phyloP scores from a whole-genome alignment of 306 rosid genomes.

The Quercus bicolor region DNA sequence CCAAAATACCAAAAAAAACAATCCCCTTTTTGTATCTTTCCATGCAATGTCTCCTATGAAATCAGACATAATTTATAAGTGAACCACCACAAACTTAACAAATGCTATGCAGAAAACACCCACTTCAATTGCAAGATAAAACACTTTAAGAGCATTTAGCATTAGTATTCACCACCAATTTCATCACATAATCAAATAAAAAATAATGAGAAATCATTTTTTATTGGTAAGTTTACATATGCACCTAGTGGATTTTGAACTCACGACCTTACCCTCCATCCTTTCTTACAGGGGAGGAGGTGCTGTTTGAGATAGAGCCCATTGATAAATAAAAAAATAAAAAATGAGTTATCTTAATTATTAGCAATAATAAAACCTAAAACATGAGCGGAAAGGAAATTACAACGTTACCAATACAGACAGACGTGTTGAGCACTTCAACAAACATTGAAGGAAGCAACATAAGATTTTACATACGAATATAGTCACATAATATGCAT shows the following conservation, averaged over 20 bases:
- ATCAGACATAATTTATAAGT: neutral
- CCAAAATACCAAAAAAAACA: neutral
- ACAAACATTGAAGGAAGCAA: neutral
- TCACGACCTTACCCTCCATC: too few species aligned
- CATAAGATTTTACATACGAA: neutral
- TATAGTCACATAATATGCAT: neutral
- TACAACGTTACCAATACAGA: neutral
- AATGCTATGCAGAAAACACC: neutral
- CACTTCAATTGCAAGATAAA: neutral
- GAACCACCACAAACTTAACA: neutral
- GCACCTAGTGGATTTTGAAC: too few species aligned
- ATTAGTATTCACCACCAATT: neutral
- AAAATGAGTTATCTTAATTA: neutral
- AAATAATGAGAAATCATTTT: neutral
- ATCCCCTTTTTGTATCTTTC: neutral
- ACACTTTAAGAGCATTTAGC: neutral
- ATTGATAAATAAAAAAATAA: neutral
- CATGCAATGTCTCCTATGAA: neutral
- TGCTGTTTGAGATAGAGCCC: too few species aligned
- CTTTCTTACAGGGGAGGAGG: too few species aligned
- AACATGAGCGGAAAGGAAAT: neutral
- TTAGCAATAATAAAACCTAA: neutral
- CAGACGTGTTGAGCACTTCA: neutral
- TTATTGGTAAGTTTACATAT: too few species aligned
- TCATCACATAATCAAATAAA: neutral